Conservation (phyloP, 192 early-diverging fungal species). For the Backusella liffmaniae region DNA sequence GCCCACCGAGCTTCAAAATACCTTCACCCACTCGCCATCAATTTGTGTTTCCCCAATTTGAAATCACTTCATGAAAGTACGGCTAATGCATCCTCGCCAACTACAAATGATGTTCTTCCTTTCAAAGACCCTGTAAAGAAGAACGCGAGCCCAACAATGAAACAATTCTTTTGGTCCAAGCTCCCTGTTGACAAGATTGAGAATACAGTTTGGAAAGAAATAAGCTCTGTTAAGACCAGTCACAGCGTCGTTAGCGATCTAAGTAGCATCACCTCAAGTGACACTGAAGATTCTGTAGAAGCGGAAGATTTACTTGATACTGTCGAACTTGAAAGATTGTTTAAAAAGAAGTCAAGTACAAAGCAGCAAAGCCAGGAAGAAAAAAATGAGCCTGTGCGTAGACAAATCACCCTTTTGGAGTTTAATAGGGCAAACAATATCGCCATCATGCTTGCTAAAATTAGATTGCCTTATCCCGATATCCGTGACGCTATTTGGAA, state of each 20-base stretch:
- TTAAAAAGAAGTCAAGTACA: constrained; percentile 39
- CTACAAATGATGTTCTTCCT: neutral
- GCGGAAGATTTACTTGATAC: constrained; percentile 30
- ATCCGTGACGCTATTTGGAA: constrained; percentile 53
- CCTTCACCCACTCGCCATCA: constrained; percentile 24
- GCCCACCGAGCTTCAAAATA: constrained; percentile 17
- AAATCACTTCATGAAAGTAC: constrained; percentile 33
- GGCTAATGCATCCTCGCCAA: neutral
- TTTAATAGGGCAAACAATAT: constrained; percentile 60
- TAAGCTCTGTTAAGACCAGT: neutral
- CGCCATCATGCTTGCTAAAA: constrained; percentile 55
- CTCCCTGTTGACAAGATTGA: constrained; percentile 43
- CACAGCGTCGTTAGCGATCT: neutral
- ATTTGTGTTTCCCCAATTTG: constrained; percentile 26
- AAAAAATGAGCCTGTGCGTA: constrained; percentile 19
- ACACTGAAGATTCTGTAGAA: constrained; percentile 18
- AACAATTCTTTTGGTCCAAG: constrained; percentile 60
- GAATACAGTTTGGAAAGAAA: constrained; percentile 55
- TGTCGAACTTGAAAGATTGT: constrained; percentile 47
- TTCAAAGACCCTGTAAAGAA: neutral
- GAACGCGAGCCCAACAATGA: constrained; percentile 13
- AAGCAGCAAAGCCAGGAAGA: neutral
- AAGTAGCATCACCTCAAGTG: neutral
- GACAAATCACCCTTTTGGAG: constrained; percentile 46
- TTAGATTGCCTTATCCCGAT: constrained; percentile 51